Evolutionary conservation across 768 basidiomycete species (phyloP).

Genomic region (Hydnomerulius pinastri): DNA sequence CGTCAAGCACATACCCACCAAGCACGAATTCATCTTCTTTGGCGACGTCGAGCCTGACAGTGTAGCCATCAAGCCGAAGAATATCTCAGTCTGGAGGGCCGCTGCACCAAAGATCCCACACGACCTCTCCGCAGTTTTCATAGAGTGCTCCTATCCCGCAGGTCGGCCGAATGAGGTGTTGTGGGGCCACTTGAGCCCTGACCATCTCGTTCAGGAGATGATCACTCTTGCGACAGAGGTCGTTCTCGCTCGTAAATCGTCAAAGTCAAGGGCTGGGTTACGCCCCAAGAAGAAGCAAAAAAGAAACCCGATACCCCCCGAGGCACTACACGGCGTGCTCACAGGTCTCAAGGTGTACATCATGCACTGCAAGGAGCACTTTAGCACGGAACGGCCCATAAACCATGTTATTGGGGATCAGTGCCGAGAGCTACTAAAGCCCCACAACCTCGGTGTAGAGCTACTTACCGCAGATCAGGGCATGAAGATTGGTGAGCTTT

Average conservation of each 20-base stretch:
- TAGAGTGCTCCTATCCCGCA: slow-evolving; percentile 90
- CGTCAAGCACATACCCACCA: slow-evolving; percentile 62
- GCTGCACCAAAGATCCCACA: slow-evolving; percentile 79
- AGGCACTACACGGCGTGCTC: slow-evolving; percentile 54
- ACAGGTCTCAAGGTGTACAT: slow-evolving; percentile 70
- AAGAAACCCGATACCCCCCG: slow-evolving; percentile 37
- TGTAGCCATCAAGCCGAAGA: slow-evolving; percentile 60
- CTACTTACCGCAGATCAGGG: slow-evolving; percentile 78
- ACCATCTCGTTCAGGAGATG: slow-evolving; percentile 78
- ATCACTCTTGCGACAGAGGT: slow-evolving; percentile 68
- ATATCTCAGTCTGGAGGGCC: slow-evolving; percentile 73
- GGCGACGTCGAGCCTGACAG: slow-evolving; percentile 92
- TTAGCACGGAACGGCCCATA: slow-evolving; percentile 53
- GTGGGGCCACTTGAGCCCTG: slow-evolving; percentile 87
- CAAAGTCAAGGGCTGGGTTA: slow-evolving; percentile 19
- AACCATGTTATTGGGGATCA: slow-evolving; percentile 73
- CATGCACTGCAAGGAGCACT: slow-evolving; percentile 84
- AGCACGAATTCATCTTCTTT: slow-evolving; percentile 85
- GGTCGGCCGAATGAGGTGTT: slow-evolving; percentile 67
- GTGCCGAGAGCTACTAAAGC: slow-evolving; percentile 61
- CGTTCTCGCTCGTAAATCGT: slow-evolving; percentile 42
- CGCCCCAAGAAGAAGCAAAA: slow-evolving; percentile 40
- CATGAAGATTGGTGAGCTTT: slow-evolving; percentile 71
- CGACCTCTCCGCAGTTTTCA: slow-evolving; percentile 77
- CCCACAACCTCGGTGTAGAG: slow-evolving; percentile 66